phyloP scores from a whole-genome alignment of 768 basidiomycete genomes.

The Tephrocybe rancida region DNA sequence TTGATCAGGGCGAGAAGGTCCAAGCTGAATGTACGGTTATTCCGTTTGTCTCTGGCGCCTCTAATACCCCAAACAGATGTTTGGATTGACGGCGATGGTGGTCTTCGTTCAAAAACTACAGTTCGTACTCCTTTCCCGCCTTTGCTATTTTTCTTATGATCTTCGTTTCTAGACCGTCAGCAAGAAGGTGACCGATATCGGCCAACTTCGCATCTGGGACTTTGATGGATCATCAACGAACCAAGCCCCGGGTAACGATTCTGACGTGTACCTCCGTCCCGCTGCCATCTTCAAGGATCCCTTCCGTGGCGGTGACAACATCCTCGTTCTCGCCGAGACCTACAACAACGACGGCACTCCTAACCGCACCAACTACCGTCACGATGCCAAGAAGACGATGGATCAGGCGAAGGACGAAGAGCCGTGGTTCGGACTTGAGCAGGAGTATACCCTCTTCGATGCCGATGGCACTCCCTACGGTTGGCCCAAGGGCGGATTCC shows the following conservation, averaged over 20 bases:
- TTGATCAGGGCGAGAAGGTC: slow-evolving; percentile 88
- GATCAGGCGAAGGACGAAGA: slow-evolving; percentile 77
- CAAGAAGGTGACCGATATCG: slow-evolving; percentile 85
- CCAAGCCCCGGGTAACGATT: slow-evolving; percentile 94
- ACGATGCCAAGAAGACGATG: slow-evolving; percentile 94
- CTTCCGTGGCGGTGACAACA: slow-evolving; percentile 98
- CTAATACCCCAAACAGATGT: slow-evolving; percentile 63
- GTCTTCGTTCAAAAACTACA: slow-evolving; percentile 95
- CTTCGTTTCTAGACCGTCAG: slow-evolving; percentile 67
- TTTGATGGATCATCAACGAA: slow-evolving; percentile 98
- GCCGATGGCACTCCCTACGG: slow-evolving; percentile 88
- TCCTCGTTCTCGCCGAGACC: slow-evolving; percentile 94
- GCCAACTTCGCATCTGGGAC: slow-evolving; percentile 96
- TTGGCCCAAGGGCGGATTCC: slow-evolving; percentile 99
- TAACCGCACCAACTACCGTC: slow-evolving; percentile 94
- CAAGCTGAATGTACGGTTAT: slow-evolving; percentile 86
- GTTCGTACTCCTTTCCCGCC: slow-evolving; percentile 46
- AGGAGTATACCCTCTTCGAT: slow-evolving; percentile 98
- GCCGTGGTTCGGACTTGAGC: slow-evolving; percentile 99
- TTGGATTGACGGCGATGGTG: slow-evolving; percentile 96
- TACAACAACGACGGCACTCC: slow-evolving; percentile 99
- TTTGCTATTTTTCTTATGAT: slow-evolving; percentile 7
- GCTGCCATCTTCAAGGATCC: slow-evolving; percentile 98
- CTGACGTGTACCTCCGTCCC: slow-evolving; percentile 97
- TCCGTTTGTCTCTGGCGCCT: slow-evolving; percentile 10